Evolutionary conservation across 768 basidiomycete species (phyloP).

Genomic region (Scleroderma citrinum): DNA sequence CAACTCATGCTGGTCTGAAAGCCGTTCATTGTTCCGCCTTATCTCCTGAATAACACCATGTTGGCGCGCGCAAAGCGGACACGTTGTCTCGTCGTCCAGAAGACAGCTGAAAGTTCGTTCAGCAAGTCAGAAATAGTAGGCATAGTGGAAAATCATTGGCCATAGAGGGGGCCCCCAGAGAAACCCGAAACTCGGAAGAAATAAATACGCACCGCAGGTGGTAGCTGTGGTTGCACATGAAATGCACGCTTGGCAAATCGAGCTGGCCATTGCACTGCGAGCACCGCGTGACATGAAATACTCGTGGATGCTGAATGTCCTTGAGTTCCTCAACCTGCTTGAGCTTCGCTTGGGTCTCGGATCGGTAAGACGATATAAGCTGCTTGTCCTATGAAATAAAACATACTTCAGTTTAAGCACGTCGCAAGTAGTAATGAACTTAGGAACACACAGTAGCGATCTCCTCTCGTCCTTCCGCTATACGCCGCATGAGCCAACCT

Average conservation of each 20-base stretch:
- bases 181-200: neutral
- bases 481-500: constrained; percentile 80
- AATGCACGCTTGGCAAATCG: constrained; percentile 90
- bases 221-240: constrained; percentile 98
- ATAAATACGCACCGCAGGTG: constrained; percentile 69
- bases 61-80: constrained; percentile 81
- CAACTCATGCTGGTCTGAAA: constrained; percentile 77
- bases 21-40: constrained; percentile 72
- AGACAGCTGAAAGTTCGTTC: constrained; percentile 54
- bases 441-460: constrained; percentile 64
- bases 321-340: constrained; percentile 78
- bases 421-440: neutral
- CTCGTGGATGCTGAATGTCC: constrained; percentile 70
- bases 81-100: constrained; percentile 85
- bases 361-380: constrained; percentile 80
- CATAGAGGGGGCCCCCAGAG: neutral
- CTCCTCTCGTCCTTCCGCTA: constrained; percentile 66
- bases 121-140: neutral
- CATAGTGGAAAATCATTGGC: neutral
- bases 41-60: constrained; percentile 91
- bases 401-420: neutral
- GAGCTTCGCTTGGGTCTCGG: constrained; percentile 75
- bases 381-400: constrained; percentile 62
- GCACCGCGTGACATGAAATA: constrained; percentile 94
- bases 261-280: constrained; percentile 84